Conservation (phyloP, 208 protist genomes). For the Leishmania aethiopica region DNA sequence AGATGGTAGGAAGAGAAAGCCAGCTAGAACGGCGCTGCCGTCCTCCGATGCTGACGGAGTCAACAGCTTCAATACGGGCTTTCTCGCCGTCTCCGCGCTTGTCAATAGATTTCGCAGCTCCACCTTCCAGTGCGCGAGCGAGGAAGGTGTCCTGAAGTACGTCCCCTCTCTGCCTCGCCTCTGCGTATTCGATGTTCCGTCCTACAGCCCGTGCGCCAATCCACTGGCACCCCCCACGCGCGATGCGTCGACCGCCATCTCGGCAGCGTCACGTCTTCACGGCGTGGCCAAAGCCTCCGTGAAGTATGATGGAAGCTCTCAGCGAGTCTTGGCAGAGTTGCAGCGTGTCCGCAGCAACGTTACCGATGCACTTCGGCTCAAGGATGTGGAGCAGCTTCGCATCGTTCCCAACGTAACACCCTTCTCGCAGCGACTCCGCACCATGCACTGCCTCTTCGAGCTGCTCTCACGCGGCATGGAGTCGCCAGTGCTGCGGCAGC, state of each 20-base stretch:
- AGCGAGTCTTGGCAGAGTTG: conserved; percentile 16
- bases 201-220: conserved; percentile 47
- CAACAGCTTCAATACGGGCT: conserved; percentile 54
- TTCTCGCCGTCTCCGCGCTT: conserved; percentile 76
- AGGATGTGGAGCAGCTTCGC: conserved; percentile 66
- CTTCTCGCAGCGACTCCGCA: conserved; percentile 83
- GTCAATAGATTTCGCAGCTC: conserved; percentile 71
- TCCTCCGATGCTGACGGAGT: neutral
- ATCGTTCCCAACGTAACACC: conserved; percentile 78
- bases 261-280: conserved; percentile 4
- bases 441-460: conserved; percentile 68
- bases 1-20: neutral
- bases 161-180: conserved; percentile 61
- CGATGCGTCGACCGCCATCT: neutral
- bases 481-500: conserved; percentile 43
- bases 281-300: neutral
- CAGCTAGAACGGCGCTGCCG: neutral
- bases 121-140: conserved; percentile 27
- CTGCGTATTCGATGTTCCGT: conserved; percentile 85
- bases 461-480: conserved; percentile 46
- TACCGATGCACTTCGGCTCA: conserved; percentile 29
- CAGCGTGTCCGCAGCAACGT: conserved; percentile 26
- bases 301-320: neutral
- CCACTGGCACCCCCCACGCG: neutral
- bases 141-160: conserved; percentile 65